Conservation (phyloP, 306 rosid genomes). For the Vigna angularis region DNA sequence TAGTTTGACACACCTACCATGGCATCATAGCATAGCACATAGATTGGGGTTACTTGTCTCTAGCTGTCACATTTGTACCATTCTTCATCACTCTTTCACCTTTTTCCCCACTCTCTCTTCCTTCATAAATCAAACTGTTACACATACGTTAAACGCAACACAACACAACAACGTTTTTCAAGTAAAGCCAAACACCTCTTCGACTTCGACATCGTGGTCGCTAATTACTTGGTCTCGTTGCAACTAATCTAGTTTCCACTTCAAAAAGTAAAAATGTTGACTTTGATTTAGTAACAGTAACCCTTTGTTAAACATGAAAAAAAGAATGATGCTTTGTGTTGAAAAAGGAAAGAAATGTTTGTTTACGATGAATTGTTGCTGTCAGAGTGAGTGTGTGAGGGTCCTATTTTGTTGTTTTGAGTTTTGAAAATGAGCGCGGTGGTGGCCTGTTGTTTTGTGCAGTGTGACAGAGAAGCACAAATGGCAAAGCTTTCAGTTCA, state of each 20-base stretch:
- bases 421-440: background rate
- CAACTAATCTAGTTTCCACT: background rate
- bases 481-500: constrained; percentile 47
- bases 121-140: too few species aligned
- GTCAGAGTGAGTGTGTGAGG: too few species aligned
- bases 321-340: background rate
- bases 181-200: background rate
- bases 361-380: background rate
- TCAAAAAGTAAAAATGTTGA: too few species aligned
- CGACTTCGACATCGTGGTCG: background rate
- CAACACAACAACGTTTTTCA: background rate
- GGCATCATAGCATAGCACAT: constrained; percentile 1
- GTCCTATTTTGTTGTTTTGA: background rate
- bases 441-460: constrained; percentile 31
- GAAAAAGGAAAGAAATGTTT: background rate
- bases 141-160: background rate
- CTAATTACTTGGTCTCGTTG: background rate
- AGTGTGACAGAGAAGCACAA: background rate
- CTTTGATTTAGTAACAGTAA: too few species aligned
- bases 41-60: constrained; percentile 44
- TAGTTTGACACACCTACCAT: constrained; percentile 32
- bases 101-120: background rate
- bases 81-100: background rate
- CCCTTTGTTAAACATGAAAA: background rate
- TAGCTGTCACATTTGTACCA: constrained; percentile 41